Base-by-base conservation (phyloP, 257 asterid species). In the Nicotiana tomentosiformis region DNA sequence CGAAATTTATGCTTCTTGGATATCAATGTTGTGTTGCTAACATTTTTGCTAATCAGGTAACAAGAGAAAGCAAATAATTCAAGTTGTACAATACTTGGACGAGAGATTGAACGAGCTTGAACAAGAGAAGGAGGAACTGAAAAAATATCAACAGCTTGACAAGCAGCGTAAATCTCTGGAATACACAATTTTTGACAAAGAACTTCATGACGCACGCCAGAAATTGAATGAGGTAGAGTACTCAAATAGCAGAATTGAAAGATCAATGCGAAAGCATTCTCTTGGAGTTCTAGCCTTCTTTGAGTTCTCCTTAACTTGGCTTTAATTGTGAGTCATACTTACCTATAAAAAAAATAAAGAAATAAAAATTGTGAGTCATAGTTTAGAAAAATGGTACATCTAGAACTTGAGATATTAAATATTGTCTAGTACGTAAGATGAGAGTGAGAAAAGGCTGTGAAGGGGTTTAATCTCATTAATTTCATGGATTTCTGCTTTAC, bases 101-200 rank as follows among this genome's bases (percentile, higher is more conserved):
- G 99, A 96, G 85, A 92, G 98, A 88, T 91, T 96, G 85, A 90
- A 91, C 78, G 99, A 96, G 93, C 98, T 96, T 29, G 99, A 96
- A 88, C 98, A 94, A 91, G 99, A 96, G 88, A 96, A 96, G 87
- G 99, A 96, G 88, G 99, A 96, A 87, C 83, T 96, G 80, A 94
- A 84, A 88, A 91, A 94, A 84, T 96, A 93, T 85, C 98, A 96
- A 90, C 97, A 90, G 87, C 96, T 96, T 83, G 99, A 96, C 89
- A 90, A 89, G 88, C 96, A 93, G 89, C 88, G 98, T 72, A 96
- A 96, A 91, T 90, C 99, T 72, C 92, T 96, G 68, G 98, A 96
- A 87, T 94, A 93, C 88, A 88, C 97, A 72, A 92, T 96, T 78
- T 96, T 83, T 87, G 99, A 96, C 88, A 96, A 94, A 87, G 99